phyloP scores from a whole-genome alignment of 192 early-diverging fungal species.

The Rhizophagus sp. region DNA sequence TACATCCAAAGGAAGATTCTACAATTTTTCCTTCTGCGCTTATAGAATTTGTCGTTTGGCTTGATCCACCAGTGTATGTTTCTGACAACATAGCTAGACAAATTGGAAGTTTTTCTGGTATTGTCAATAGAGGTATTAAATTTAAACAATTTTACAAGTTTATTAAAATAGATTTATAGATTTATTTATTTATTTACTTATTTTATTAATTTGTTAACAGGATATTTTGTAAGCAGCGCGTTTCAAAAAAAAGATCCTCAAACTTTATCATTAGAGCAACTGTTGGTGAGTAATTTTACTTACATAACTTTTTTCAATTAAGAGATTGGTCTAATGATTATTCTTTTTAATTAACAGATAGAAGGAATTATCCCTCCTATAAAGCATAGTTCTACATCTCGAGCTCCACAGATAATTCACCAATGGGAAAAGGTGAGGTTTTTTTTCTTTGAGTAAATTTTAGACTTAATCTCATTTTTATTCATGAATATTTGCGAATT shows the following conservation, averaged over 20 bases:
- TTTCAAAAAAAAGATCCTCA: background rate
- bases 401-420: background rate
- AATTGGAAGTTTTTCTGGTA: background rate
- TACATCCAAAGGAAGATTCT: background rate
- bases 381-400: background rate
- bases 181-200: background rate
- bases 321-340: background rate
- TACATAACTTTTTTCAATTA: background rate
- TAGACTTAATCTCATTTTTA: background rate
- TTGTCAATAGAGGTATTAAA: conserved; percentile 1
- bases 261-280: conserved; percentile 21
- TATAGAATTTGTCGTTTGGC: conserved; percentile 17
- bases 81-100: conserved; percentile 12
- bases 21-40: background rate
- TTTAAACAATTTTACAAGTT: background rate
- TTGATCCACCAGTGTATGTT: conserved; percentile 26
- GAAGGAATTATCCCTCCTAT: background rate
- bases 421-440: conserved; percentile 16
- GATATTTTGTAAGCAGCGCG: background rate
- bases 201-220: background rate
- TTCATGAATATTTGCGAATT: background rate
- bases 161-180: background rate
- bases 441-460: background rate
- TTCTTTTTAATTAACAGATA: conserved; percentile 14
- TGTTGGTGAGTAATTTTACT: background rate